These are phyloP conservation scores for Yamadazyma sp. DNA, from an alignment of 805 yeast species.

Conservation along the genomic window DNA sequence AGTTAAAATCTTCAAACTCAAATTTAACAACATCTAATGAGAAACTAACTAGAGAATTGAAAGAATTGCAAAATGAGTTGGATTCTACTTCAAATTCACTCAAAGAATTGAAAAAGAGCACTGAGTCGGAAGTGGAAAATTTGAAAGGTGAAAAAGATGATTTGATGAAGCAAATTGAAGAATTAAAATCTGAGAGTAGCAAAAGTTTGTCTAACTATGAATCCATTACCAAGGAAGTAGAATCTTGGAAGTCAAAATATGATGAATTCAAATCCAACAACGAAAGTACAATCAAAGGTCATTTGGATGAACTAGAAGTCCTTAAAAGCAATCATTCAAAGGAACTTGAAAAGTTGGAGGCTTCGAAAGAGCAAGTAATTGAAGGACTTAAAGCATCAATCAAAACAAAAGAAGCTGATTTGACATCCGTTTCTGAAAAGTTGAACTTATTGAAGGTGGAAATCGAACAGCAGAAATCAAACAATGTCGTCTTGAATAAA, in stretches of 20 bases:
- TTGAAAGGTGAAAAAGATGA: slow-evolving; percentile 2
- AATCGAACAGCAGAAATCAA: too few species aligned
- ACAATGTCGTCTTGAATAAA: too few species aligned
- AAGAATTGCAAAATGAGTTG: background rate
- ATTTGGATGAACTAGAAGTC: background rate
- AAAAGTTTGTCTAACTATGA: background rate
- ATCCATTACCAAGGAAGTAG: slow-evolving; percentile 5
- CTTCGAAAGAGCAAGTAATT: slow-evolving; percentile 15
- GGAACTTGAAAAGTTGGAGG: slow-evolving; percentile 9
- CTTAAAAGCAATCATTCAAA: slow-evolving; percentile 4
- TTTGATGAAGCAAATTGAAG: slow-evolving; percentile 5
- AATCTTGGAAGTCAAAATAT: slow-evolving; percentile 8
- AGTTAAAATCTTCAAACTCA: slow-evolving; percentile 3
- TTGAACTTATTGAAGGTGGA: too few species aligned
- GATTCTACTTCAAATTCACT: too few species aligned
- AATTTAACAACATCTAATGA: slow-evolving; percentile 1
- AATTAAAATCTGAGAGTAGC: slow-evolving; percentile 3
- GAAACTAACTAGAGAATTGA: slow-evolving; percentile 1
- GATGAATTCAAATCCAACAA: slow-evolving; percentile 2
- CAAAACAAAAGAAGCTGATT: background rate
- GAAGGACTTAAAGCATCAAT: background rate
- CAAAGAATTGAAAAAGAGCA: background rate
- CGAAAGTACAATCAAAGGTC: slow-evolving; percentile 3
- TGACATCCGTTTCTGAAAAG: background rate
- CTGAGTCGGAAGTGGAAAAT: background rate